Base-by-base conservation (phyloP, 129 eudicot species). In the Scalesia atractyloides region DNA sequence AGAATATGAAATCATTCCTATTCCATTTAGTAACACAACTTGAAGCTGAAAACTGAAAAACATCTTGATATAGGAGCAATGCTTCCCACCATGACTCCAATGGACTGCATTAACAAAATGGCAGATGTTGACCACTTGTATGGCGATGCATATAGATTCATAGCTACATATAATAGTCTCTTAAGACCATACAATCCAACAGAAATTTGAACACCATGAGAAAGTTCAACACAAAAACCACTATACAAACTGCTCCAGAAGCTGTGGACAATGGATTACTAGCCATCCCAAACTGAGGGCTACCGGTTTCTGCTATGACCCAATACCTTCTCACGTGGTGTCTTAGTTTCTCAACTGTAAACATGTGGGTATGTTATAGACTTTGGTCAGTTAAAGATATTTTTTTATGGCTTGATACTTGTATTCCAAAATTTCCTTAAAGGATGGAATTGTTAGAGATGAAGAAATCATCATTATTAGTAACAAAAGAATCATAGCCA, bases 371-470 rank as follows among this genome's bases (percentile, higher is more conserved):
- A 19, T n/a, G 16, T 69, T 58, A 44, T 50, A 17, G 54, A 13
- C 12, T 15, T 16, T 52, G 72, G 9, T 59, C 73, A 9, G 0
- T 11, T 9, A 19, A 54, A 68, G 77, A 51, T 15, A 30, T 34
- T 68, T 63, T 15, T 57, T 53, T 68, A n/a, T 51, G 18, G 69
- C 74, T 14, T 65, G 64, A 33, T 83, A 80, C 58, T 66, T 72
- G 37, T 18, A 2, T 54, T 80, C 87, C 33, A 83, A 46, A 9
- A 70, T 34, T 20, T 47, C 41, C 56, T 80, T 83, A 5, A 46
- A 60, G 17, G 68, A 18, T 34, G 85, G 61, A 54, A 75, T 51
- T 24, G 75, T 26, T 10, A 82, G 22, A 14, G 89, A 76, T 1
- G 82, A 72, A 37, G 71, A 74, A 13, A 41, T 16, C 51, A 72